phyloP scores from a whole-genome alignment of 2,329 filamentous ascomycete genomes.

The Stemphylium vesicarium region DNA sequence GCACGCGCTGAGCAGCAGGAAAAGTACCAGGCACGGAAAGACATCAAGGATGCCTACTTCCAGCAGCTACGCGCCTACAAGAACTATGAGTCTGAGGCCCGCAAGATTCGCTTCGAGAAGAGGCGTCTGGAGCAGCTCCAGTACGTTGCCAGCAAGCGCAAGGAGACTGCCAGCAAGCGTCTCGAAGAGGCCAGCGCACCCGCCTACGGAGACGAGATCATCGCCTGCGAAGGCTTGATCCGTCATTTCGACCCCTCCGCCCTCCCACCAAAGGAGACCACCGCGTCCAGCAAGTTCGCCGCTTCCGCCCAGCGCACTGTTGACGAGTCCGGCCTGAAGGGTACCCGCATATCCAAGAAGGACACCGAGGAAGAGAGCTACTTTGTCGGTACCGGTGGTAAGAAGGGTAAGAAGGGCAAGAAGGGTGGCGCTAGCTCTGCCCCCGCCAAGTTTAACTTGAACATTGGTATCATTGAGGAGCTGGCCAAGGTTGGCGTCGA shows the following conservation, averaged over 20 bases:
- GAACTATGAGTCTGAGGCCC: conserved; percentile 82
- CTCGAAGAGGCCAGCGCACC: conserved; percentile 83
- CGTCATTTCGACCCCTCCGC: conserved; percentile 85
- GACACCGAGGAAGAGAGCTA: conserved; percentile 88
- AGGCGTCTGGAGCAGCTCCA: conserved; percentile 81
- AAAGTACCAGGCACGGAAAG: conserved; percentile 81
- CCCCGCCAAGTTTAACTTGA: conserved; percentile 76
- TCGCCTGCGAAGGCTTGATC: conserved; percentile 84
- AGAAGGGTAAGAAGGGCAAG: conserved; percentile 89
- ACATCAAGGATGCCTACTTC: conserved; percentile 90
- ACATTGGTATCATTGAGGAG: conserved; percentile 90
- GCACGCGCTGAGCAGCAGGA: conserved; percentile 85
- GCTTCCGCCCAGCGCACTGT: conserved; percentile 83
- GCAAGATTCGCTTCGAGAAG: conserved; percentile 76
- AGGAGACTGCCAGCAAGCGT: conserved; percentile 76
- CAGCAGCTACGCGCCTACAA: conserved; percentile 79
- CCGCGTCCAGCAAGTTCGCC: conserved; percentile 68
- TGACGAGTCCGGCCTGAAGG: conserved; percentile 83
- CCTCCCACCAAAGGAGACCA: conserved; percentile 67
- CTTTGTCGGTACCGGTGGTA: conserved; percentile 72
- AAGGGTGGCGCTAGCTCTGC: conserved; percentile 70
- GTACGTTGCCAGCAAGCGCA: conserved; percentile 73
- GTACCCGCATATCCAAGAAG: conserved; percentile 82
- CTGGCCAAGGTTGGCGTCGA: conserved; percentile 83
- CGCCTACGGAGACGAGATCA: conserved; percentile 91